Percentiles rank a stretch among this genome's conserved stretches.
phyloP scores from a whole-genome alignment of 2,329 filamentous ascomycete species.

The Nannizziopsis arthrosporioides region DNA sequence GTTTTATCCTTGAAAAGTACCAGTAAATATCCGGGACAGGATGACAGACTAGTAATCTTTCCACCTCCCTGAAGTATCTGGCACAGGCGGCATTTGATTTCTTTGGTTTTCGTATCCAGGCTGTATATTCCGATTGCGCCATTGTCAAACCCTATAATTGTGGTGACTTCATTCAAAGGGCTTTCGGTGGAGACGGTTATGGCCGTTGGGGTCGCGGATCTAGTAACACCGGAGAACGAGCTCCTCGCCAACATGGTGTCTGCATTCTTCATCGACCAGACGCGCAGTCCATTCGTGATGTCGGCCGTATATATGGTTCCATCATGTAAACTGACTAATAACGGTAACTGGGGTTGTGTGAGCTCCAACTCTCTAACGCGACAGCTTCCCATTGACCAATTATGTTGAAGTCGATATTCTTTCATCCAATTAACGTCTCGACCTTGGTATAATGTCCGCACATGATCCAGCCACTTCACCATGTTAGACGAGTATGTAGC shows the following conservation, averaged over 20 bases:
- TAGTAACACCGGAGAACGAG: conserved; percentile 17
- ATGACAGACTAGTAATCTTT: conserved; percentile 57
- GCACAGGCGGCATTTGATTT: conserved; percentile 43
- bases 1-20: conserved; percentile 64
- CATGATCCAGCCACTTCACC: conserved; percentile 52
- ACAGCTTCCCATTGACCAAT: conserved; percentile 77
- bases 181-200: conserved; percentile 36
- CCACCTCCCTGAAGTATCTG: conserved; percentile 54
- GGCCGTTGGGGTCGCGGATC: conserved; percentile 52
- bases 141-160: conserved; percentile 59
- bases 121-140: conserved; percentile 62
- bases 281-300: conserved; percentile 55
- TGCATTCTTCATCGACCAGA: conserved; percentile 59
- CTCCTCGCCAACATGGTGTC: conserved; percentile 47
- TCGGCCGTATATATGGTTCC: conserved; percentile 71
- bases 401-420: conserved; percentile 77
- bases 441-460: conserved; percentile 17
- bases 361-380: conserved; percentile 66
- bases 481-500: conserved; percentile 43
- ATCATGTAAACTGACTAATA: conserved; percentile 66
- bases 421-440: conserved; percentile 59
- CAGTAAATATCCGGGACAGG: conserved; percentile 62
- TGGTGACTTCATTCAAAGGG: conserved; percentile 40
- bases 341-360: conserved; percentile 40
- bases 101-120: conserved; percentile 38